Base-by-base conservation (phyloP, 73 alveolate genomes). In the Effrenium voratum region DNA sequence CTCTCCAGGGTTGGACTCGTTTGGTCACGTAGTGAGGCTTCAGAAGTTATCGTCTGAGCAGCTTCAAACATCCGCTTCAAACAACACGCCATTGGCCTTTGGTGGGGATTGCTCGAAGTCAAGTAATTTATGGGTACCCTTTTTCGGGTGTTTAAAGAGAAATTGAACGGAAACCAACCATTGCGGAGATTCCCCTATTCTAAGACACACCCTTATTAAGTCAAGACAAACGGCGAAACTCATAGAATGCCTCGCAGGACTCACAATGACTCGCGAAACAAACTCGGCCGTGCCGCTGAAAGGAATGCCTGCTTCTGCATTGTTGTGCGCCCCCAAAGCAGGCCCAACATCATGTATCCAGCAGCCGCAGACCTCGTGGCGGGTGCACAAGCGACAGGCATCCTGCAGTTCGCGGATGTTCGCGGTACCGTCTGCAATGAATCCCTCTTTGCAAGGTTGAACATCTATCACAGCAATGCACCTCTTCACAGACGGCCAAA, bases 361-460 rank as follows among this genome's bases (percentile, higher is more conserved):
- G 77, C 77, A 63, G 77, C 77, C 32, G 77, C 77, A 63, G 77
- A 63, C 77, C 77, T 63, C 15, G 77, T 63, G 13, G 10, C 41
- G 38, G 34, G 10, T 24, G 26, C 32, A 40, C 77, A 34, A 30
- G 13, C 26, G 77, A 63, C 19, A 10, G 10, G 75, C 15, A 60
- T 19, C 77, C 2, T 24, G n/a, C n/a, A n/a, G n/a, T 30, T 63
- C 32, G 5, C 77, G 32, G 40, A 19, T 30, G 24, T 40, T 2
- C 32, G 6, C 41, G 38, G 40, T 63, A 63, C 77, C 1, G 26
- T 34, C 19, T 19, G 63, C 63, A 52, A 52, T 8, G 63, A 52
- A 52, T 19, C 26, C 26, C 19, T 8, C 26, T 19, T 52, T 19
- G 8, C 26, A 52, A 52, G 26, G 63, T 52, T 8, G 63, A 12